Conservation (phyloP, 495 filamentous ascomycete genomes). For the Margaritispora aquatica region DNA sequence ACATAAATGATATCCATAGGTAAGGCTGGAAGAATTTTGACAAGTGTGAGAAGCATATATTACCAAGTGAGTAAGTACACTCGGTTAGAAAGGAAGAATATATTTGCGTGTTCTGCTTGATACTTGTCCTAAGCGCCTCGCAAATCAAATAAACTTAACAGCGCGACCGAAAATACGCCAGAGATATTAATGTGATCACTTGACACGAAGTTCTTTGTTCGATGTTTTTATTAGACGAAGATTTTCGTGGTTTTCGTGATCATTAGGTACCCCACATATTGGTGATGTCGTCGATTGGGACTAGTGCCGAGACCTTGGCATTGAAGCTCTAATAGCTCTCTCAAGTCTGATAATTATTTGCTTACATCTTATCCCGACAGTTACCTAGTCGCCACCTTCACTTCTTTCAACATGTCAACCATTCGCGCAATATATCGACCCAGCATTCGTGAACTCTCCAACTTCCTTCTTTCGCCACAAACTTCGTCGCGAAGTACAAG, state of each 20-base stretch:
- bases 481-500: neutral
- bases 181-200: too few relatives aligned
- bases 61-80: too few relatives aligned
- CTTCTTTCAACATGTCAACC: conserved; percentile 6
- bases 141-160: too few relatives aligned
- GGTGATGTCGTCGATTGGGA: neutral
- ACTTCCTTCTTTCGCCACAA: conserved; percentile 13
- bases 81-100: too few relatives aligned
- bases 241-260: neutral
- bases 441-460: conserved; percentile 11
- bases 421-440: conserved; percentile 10
- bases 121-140: too few relatives aligned
- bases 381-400: neutral
- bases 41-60: too few relatives aligned
- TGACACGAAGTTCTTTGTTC: too few relatives aligned
- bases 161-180: too few relatives aligned
- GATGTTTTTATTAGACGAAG: too few relatives aligned
- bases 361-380: neutral
- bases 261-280: neutral
- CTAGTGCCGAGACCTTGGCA: neutral
- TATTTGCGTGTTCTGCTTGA: too few relatives aligned
- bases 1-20: too few relatives aligned
- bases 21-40: too few relatives aligned
- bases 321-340: neutral
- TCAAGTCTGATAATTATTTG: neutral